Evolutionary conservation across 768 basidiomycete species (phyloP), one percentile per base, ranked within the genome.

Genomic region (Gelatoporia subvermispora): DNA sequence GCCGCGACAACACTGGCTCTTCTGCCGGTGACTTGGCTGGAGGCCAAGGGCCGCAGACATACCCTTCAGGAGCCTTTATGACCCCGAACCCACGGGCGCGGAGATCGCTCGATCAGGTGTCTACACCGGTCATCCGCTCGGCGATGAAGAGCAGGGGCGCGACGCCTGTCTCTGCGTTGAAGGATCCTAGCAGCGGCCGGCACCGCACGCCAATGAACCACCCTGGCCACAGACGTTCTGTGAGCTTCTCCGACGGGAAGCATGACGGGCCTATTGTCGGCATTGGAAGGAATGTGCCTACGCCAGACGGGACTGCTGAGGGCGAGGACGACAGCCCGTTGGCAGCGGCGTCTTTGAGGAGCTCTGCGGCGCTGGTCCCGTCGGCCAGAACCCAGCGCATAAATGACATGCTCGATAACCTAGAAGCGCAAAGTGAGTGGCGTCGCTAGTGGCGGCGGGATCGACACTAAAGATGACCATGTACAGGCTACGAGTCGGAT

Each of bases 201-300:
- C 68, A 77, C 54, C 72, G 72, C 50, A 87, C 80, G 16, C 85
- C 84, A n/a, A 65, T 74, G 35, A 72, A 71, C 41, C 68, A 61
- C 45, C 54, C 66, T 15, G 66, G 68, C 11, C 81, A 84, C 56
- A 79, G 84, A n/a, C 77, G 92, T 35, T 92, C 88, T 37, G 95
- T 99, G 49, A 95, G 92, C 65, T 99, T 99, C 70, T 96, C 93
- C 21, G 96, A 99, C 62, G 96, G 96, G 4, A 87, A 84, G 62
- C 78, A 78, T 51, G 84, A 87, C 25, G 94, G 95, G 2, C 92
- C 89, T n/a, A 96, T 96, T 40, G 72, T 72, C 45, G 90, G 85
- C 3, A 65, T 85, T 37, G 67, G 64, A 39, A 60, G 70, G 39
- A 71, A 70, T 42, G 66, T 65, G 34, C 66, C 68, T 15, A 70